phyloP scores from a whole-genome alignment of 2,329 filamentous ascomycete species.

The Diaporthe eres region DNA sequence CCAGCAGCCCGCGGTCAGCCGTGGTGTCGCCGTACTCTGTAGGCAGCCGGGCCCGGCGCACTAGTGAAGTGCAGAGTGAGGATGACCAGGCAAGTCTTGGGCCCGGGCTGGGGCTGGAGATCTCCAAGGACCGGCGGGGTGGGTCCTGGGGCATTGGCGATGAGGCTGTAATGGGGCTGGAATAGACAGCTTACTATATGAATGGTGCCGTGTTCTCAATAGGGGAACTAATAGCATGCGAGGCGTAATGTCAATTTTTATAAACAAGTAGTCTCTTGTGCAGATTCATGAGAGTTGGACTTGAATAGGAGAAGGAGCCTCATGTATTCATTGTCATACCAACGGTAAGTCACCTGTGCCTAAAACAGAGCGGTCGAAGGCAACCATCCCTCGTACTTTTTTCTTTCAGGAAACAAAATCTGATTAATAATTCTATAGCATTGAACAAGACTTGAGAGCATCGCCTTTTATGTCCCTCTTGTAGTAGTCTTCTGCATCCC shows the following conservation, averaged over 20 bases:
- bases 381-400: not conserved
- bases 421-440: not conserved
- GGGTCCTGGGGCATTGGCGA: conserved; percentile 85
- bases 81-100: conserved; percentile 59
- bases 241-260: not conserved
- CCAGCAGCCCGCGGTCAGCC: conserved; percentile 42
- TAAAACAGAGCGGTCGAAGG: not conserved
- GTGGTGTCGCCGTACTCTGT: conserved; percentile 44
- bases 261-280: not conserved
- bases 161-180: conserved; percentile 86
- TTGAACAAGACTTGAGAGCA: not conserved
- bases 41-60: conserved; percentile 52
- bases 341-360: too few species aligned
- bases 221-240: not conserved
- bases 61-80: conserved; percentile 59
- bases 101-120: conserved; percentile 63
- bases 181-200: conserved; percentile 59
- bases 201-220: not conserved
- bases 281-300: not conserved
- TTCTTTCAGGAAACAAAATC: not conserved
- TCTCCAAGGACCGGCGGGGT: conserved; percentile 63
- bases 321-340: too few species aligned
- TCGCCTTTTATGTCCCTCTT: not conserved
- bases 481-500: conserved; percentile 44
- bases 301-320: too few species aligned